A percentile compares a stretch with the other conserved stretches of the same genome.
Conservation (phyloP, 805 yeast genomes). For the Hanseniaspora meyeri region DNA sequence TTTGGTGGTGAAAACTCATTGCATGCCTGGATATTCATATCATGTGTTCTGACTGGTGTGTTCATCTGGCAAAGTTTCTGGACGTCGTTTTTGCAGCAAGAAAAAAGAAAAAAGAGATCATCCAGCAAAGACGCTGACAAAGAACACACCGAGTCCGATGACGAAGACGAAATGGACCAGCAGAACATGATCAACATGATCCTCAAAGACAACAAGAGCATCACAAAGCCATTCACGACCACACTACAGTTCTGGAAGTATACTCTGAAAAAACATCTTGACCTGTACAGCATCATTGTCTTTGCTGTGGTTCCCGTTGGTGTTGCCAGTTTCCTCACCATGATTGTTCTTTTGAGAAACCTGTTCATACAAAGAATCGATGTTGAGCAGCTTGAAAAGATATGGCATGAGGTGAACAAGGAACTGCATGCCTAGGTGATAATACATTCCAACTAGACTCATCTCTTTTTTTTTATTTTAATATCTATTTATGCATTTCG, state of each 20-base stretch:
- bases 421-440: background rate
- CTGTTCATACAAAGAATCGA: conserved; percentile 65
- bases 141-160: background rate
- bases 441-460: background rate
- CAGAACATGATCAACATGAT: background rate
- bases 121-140: background rate
- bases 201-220: conserved; percentile 5
- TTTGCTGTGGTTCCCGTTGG: conserved; percentile 99
- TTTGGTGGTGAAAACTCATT: conserved; percentile 60
- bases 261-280: conserved; percentile 48
- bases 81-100: conserved; percentile 54
- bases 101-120: conserved; percentile 20
- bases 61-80: conserved; percentile 80
- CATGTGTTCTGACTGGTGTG: conserved; percentile 67
- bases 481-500: background rate
- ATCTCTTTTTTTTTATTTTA: background rate
- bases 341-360: conserved; percentile 70
- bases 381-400: conserved; percentile 27
- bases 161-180: background rate
- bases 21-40: conserved; percentile 86
- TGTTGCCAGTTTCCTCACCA: conserved; percentile 80
- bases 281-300: conserved; percentile 76
- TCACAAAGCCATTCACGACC: conserved; percentile 28
- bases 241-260: conserved; percentile 18
- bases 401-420: conserved; percentile 14